Evolutionary conservation across 495 filamentous ascomycete genomes (phyloP), one percentile per base, ranked within the genome.

Genomic region (Amphirosellinia nigrospora): DNA sequence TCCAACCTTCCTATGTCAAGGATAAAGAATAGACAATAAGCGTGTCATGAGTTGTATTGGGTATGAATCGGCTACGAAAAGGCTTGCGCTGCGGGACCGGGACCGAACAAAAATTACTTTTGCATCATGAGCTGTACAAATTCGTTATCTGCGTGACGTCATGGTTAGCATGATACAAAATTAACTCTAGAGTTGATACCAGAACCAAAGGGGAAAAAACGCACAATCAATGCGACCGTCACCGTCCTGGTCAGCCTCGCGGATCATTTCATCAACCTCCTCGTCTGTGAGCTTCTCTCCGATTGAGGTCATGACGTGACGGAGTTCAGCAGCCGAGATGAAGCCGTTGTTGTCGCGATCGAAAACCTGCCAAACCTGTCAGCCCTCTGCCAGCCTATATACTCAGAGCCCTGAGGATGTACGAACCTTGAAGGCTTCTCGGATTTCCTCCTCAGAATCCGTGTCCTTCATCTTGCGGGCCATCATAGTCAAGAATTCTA

Each of bases 51-150:
- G 62, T 70, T 78, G 68, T 74, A 65, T 71, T 58, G 66, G 74
- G 73, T 78, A 76, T 76, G 76, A 66, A 55, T 72, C 70, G 71
- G 70, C 63, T 70, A 68, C 32, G 64, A 55, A 52, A 72, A 71
- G 39, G 69, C 66, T 73, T 38, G 74, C 53, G 64, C 64, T 64
- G 55, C 66, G 16, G 61, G 16, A 68, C 71, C 66, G 16, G 61
- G 16, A 68, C 71, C 71, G 62, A 68, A 70, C 60, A 32, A 61
- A 52, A 38, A 73, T 87, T 93, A 98, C 87, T 99, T 99, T 90
- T 99, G 96, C 95, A 99, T 98, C 96, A 99, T 99, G 79, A 99
- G 91, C 86, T 99, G 96, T 75, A 99, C 96, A 81, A 99, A 99
- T 86, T 99, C 96, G 87, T 99, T 98, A 85, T 99, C 96, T 99